Conservation (phyloP, 2,329 filamentous ascomycete species). For the Trichoderma aggressivum region DNA sequence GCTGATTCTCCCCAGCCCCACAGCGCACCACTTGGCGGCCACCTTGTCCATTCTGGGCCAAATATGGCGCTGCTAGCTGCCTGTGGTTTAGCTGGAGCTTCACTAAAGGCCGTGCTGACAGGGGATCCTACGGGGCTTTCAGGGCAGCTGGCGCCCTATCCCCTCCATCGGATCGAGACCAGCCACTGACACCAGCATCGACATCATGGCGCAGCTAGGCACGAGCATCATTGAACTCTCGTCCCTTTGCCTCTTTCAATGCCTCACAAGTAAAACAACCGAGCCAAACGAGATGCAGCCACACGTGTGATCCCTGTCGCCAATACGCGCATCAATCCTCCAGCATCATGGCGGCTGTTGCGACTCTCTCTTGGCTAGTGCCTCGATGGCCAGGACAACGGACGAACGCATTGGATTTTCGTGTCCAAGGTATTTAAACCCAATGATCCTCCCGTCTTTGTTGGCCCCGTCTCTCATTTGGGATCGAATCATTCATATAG, state of each 20-base stretch:
- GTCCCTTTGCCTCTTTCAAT: neutral
- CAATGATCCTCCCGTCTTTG: neutral
- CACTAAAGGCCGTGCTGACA: neutral
- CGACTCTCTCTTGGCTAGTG: neutral
- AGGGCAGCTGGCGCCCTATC: neutral
- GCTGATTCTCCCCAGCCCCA: neutral
- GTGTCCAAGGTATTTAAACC: neutral
- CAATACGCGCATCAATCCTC: neutral
- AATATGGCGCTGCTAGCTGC: neutral
- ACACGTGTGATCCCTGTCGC: neutral
- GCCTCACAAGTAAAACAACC: neutral
- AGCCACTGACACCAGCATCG: neutral
- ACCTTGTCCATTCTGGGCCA: slow-evolving; percentile 3
- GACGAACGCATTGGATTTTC: neutral
- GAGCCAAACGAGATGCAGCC: neutral
- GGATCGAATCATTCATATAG: neutral
- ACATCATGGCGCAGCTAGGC: slow-evolving; percentile 1
- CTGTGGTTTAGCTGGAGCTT: neutral
- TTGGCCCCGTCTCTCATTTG: neutral
- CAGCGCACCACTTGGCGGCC: neutral
- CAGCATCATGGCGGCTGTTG: slow-evolving; percentile 2
- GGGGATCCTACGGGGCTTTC: slow-evolving; percentile 5
- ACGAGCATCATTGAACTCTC: neutral
- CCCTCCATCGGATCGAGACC: neutral
- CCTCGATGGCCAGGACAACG: neutral